phyloP scores from a whole-genome alignment of 768 basidiomycete genomes.

The Podaxis sp. region DNA sequence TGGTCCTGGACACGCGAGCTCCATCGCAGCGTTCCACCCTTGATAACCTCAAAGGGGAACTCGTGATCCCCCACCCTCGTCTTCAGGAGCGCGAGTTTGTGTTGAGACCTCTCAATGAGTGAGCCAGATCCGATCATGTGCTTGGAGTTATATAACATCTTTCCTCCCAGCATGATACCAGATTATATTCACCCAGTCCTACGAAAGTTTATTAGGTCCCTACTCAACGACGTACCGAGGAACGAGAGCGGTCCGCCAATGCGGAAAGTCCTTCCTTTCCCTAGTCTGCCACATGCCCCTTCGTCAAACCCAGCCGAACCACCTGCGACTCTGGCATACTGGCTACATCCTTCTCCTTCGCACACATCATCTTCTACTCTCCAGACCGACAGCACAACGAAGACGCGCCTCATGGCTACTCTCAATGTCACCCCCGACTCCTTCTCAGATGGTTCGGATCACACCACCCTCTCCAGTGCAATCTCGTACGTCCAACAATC shows the following conservation, averaged over 20 bases:
- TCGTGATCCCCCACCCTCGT: constrained; percentile 84
- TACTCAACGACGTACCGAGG: constrained; percentile 44
- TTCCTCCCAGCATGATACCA: constrained; percentile 70
- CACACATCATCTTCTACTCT: not conserved
- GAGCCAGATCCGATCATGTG: constrained; percentile 27
- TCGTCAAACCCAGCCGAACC: constrained; percentile 36
- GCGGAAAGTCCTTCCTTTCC: constrained; percentile 76
- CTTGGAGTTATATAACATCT: not conserved
- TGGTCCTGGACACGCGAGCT: constrained; percentile 56
- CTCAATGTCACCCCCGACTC: constrained; percentile 95
- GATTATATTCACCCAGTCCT: constrained; percentile 64
- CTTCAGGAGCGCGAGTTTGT: constrained; percentile 90
- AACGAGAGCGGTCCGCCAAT: constrained; percentile 44
- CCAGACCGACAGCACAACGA: constrained; percentile 21
- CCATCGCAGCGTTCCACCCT: constrained; percentile 36
- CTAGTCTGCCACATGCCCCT: constrained; percentile 45
- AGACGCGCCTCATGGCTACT: constrained; percentile 85
- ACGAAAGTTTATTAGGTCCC: constrained; percentile 42
- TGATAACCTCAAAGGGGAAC: constrained; percentile 61
- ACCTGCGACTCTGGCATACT: constrained; percentile 45
- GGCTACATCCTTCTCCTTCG: constrained; percentile 39
- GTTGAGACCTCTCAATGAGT: constrained; percentile 87
- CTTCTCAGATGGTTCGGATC: constrained; percentile 82
- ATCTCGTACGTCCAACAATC: constrained; percentile 52
- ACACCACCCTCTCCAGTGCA: constrained; percentile 53